Base-by-base conservation (phyloP, 177 flowering plant genomes). In the Vitis hybrid region DNA sequence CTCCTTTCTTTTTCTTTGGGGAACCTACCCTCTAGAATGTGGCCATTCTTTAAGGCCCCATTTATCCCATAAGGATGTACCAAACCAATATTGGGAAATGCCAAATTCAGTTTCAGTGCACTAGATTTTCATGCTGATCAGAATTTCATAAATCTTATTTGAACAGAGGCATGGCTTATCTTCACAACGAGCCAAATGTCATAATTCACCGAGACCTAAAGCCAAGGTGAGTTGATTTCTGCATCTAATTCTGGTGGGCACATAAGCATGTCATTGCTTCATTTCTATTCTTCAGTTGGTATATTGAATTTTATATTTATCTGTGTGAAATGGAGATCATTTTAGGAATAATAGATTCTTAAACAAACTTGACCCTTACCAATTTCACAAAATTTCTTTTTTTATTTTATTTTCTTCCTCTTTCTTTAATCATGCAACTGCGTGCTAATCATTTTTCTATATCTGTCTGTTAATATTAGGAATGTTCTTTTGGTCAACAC, bases 101-200 rank as follows among this genome's bases (percentile, higher is more conserved):
- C 47, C 47, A 38, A 38, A 38, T 38, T 38, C 50, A 61, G 66
- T 4, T n/a, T 38, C 18, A 13, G n/a, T 69, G 47, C n/a, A 50
- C 15, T 62, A 18, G 10, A 60, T 66, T 14, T 15, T 24, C 50
- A 58, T 79, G 63, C 68, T 75, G 44, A 79, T 66, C 52, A 71
- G 62, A 33, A n/a, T 44, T 73, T 44, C 51, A 44, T 18, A 33
- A 53, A 38, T 69, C 57, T 62, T 67, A 17, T 74, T 47, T 76
- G 71, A 38, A 1, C 88, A 96, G 99, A 79, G 99, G 99, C 65
- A 96, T 96, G 91, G 92, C 99, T 22, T 96, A 94, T 85, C 97
- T 96, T 69, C 99, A 96, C 76, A 96, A 91, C 74, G 98, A 96
- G 65, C 99, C 99, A 67, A 94, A 96, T 82, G 98, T 96, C 72